A percentile compares a stretch with the other conserved stretches of the same genome.
phyloP scores from a whole-genome alignment of 495 filamentous ascomycete genomes.

The Chaetomium fimeti region DNA sequence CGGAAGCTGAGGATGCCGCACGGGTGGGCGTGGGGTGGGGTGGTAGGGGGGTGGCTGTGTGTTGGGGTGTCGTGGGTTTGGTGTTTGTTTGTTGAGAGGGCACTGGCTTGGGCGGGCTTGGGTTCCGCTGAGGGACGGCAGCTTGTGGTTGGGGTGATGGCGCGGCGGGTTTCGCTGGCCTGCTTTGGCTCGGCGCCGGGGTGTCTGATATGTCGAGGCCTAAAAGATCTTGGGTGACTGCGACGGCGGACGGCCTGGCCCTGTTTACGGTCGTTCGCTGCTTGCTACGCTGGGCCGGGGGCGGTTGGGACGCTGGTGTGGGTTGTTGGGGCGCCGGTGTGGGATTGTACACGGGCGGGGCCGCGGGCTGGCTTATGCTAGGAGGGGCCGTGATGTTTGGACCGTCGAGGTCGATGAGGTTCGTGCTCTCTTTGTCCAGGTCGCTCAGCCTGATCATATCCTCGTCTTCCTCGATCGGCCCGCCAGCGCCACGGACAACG shows the following conservation, averaged over 20 bases:
- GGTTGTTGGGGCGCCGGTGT: not conserved
- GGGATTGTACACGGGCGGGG: not conserved
- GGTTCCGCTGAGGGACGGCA: not conserved
- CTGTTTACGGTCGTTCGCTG: slow-evolving; percentile 23
- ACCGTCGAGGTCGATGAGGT: slow-evolving; percentile 53
- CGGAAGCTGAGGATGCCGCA: not conserved
- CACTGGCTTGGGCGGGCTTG: not conserved
- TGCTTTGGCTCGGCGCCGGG: not conserved
- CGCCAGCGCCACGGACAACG: slow-evolving; percentile 53
- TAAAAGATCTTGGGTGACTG: slow-evolving; percentile 10
- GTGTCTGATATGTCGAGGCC: slow-evolving; percentile 5
- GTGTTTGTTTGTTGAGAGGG: not conserved
- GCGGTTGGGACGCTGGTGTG: slow-evolving; percentile 2
- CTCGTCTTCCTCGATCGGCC: slow-evolving; percentile 57
- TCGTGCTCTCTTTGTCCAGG: slow-evolving; percentile 33
- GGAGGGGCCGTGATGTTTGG: slow-evolving; percentile 26
- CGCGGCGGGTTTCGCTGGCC: not conserved
- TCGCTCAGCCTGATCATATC: slow-evolving; percentile 45
- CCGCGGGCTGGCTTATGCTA: not conserved
- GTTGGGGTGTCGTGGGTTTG: not conserved
- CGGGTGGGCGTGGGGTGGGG: not conserved
- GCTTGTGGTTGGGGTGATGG: not conserved
- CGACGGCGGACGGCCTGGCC: slow-evolving; percentile 24
- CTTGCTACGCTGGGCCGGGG: slow-evolving; percentile 16
- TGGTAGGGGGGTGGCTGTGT: not conserved